Conservation (phyloP, 2,329 filamentous ascomycete species). For the Bimuria novae-zelandiae region DNA sequence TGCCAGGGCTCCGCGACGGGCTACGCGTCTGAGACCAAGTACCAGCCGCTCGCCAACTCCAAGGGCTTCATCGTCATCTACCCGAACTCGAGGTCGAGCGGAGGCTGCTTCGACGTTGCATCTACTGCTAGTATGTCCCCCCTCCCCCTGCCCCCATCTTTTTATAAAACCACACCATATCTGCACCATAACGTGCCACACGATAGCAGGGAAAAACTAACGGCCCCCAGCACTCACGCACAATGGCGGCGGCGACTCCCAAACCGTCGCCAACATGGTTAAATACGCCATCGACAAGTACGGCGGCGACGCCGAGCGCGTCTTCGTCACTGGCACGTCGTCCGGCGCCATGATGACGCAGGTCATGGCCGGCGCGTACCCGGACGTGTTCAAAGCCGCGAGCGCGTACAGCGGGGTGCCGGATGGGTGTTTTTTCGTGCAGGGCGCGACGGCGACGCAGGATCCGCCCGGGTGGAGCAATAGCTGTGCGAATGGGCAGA, state of each 20-base stretch:
- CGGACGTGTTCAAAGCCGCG: slow-evolving; percentile 25
- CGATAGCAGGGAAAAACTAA: too few relatives aligned
- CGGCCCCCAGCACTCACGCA: slow-evolving; percentile 19
- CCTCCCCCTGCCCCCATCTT: too few relatives aligned
- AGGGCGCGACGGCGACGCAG: slow-evolving; percentile 31
- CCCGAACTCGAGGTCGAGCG: slow-evolving; percentile 24
- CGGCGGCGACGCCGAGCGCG: slow-evolving; percentile 19
- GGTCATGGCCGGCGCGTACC: slow-evolving; percentile 26
- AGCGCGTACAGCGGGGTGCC: slow-evolving; percentile 25
- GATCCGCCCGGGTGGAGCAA: slow-evolving; percentile 43
- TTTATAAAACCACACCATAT: too few relatives aligned
- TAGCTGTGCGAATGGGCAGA: slow-evolving; percentile 22
- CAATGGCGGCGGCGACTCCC: slow-evolving; percentile 27
- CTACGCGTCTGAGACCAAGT: slow-evolving; percentile 19
- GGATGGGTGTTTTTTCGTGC: slow-evolving; percentile 28
- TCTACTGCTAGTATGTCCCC: slow-evolving; percentile 24
- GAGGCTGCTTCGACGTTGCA: slow-evolving; percentile 28
- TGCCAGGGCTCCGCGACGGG: slow-evolving; percentile 24
- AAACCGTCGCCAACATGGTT: slow-evolving; percentile 28
- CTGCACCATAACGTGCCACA: too few relatives aligned
- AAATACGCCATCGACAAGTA: slow-evolving; percentile 24
- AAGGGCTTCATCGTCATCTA: slow-evolving; percentile 26
- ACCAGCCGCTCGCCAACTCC: slow-evolving; percentile 18
- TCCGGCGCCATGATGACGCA: slow-evolving; percentile 29
- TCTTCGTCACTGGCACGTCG: slow-evolving; percentile 19